Evolutionary conservation across 306 rosid genomes (phyloP).

Genomic region (Leucaena leucocephala): DNA sequence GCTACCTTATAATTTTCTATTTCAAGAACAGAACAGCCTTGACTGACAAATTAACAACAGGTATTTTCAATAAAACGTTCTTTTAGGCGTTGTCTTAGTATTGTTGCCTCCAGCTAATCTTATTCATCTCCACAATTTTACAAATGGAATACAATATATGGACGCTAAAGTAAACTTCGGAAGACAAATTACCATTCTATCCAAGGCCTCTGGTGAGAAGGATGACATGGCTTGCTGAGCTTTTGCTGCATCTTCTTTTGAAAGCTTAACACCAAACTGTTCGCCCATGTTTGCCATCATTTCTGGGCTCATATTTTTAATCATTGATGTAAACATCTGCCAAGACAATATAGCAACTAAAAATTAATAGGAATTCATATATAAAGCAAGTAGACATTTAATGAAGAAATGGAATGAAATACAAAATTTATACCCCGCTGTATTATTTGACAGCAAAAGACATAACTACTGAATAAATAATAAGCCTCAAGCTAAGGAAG

Average conservation of each 20-base stretch:
- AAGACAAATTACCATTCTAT: conserved; percentile 71
- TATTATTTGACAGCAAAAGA: conserved; percentile 15
- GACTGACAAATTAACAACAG: no score
- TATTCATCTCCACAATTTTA: conserved; percentile 4
- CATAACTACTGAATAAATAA: conserved; percentile 17
- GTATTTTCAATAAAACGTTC: neutral
- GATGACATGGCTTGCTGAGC: conserved; percentile 93
- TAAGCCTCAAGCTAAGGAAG: conserved; percentile 14
- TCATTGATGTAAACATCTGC: conserved; percentile 93
- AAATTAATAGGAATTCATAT: neutral
- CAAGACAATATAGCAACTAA: conserved; percentile 38
- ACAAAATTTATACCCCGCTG: neutral
- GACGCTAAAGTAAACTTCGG: conserved; percentile 10
- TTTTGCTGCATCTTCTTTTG: conserved; percentile 82
- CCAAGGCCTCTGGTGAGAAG: conserved; percentile 79
- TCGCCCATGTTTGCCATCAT: conserved; percentile 96
- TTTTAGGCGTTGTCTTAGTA: neutral
- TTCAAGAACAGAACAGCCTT: no score
- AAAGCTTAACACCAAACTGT: conserved; percentile 88
- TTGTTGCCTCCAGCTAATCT: conserved; percentile 15
- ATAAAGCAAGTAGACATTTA: neutral
- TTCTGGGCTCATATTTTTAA: conserved; percentile 95
- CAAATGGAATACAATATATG: conserved; percentile 18
- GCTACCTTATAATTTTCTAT: neutral
- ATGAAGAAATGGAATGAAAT: neutral